phyloP scores from a whole-genome alignment of 108 stramenopile species.

The Fistulifera pelliculosa region DNA sequence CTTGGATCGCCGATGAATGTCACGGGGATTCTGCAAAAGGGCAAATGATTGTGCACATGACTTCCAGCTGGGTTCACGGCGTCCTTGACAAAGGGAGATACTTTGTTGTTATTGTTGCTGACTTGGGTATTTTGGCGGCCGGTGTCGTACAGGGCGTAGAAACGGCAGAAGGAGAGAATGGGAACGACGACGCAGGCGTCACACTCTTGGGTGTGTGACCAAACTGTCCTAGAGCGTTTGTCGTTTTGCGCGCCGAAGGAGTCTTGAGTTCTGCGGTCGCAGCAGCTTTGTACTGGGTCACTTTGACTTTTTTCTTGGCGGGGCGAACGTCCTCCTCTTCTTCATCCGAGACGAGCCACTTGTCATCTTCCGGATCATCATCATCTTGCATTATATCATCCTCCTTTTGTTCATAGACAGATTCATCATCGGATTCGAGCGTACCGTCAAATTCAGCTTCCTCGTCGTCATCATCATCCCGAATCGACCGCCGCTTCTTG shows the following conservation, averaged over 20 bases:
- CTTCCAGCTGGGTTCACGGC: slow-evolving; percentile 64
- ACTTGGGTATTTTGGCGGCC: neutral
- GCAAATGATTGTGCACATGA: slow-evolving; percentile 85
- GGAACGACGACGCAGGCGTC: neutral
- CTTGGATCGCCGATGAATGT: slow-evolving; percentile 41
- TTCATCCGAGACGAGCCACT: slow-evolving; percentile 54
- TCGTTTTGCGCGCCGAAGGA: neutral
- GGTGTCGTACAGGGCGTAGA: neutral
- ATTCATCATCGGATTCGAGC: slow-evolving; percentile 30
- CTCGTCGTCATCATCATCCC: slow-evolving; percentile 26
- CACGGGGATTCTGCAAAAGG: slow-evolving; percentile 67
- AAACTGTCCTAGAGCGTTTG: neutral
- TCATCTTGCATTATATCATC: slow-evolving; percentile 15
- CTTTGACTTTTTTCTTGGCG: slow-evolving; percentile 12
- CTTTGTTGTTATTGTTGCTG: slow-evolving; percentile 6
- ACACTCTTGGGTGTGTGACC: neutral
- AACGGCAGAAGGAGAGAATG: neutral
- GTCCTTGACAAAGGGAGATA: slow-evolving; percentile 15
- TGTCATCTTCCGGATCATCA: slow-evolving; percentile 15
- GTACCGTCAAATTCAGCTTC: slow-evolving; percentile 53
- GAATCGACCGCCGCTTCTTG: slow-evolving; percentile 21
- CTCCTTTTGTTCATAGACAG: slow-evolving; percentile 27
- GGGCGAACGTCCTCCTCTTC: slow-evolving; percentile 30
- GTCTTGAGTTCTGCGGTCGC: neutral
- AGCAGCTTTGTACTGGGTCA: slow-evolving; percentile 1